Conservation (phyloP, 768 basidiomycete species). For the Russula sp. region DNA sequence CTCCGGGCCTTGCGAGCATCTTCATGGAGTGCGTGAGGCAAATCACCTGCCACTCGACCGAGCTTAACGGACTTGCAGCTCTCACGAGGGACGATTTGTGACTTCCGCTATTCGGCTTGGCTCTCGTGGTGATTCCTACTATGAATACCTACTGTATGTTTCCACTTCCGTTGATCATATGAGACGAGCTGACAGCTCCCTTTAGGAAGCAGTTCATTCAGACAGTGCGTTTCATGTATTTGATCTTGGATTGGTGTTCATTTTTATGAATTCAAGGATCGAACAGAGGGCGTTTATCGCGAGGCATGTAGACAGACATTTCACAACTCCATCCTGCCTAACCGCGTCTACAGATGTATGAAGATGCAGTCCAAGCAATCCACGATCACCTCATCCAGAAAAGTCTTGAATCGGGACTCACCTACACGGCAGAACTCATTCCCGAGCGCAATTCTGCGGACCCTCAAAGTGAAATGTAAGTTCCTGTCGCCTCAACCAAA, state of each 20-base stretch:
- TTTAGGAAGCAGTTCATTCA: constrained; percentile 71
- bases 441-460: constrained; percentile 42
- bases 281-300: constrained; percentile 69
- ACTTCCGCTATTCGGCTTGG: constrained; percentile 80
- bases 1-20: constrained; percentile 76
- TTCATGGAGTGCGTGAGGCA: constrained; percentile 58
- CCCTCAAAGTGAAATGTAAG: constrained; percentile 33
- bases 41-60: background rate
- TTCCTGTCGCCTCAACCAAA: constrained; percentile 4
- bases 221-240: constrained; percentile 37
- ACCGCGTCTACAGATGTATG: constrained; percentile 67
- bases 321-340: background rate
- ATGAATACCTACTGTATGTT: constrained; percentile 79
- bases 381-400: constrained; percentile 66
- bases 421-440: constrained; percentile 78
- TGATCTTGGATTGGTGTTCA: background rate
- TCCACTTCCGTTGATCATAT: constrained; percentile 11
- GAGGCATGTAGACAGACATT: constrained; percentile 41
- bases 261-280: constrained; percentile 42
- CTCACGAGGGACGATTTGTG: constrained; percentile 46
- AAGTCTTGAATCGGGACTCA: constrained; percentile 51
- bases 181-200: constrained; percentile 15
- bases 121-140: constrained; percentile 89
- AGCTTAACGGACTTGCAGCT: constrained; percentile 32
- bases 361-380: constrained; percentile 76